phyloP scores from a whole-genome alignment of 257 asterid species.

The Cynanchum wilfordii region DNA sequence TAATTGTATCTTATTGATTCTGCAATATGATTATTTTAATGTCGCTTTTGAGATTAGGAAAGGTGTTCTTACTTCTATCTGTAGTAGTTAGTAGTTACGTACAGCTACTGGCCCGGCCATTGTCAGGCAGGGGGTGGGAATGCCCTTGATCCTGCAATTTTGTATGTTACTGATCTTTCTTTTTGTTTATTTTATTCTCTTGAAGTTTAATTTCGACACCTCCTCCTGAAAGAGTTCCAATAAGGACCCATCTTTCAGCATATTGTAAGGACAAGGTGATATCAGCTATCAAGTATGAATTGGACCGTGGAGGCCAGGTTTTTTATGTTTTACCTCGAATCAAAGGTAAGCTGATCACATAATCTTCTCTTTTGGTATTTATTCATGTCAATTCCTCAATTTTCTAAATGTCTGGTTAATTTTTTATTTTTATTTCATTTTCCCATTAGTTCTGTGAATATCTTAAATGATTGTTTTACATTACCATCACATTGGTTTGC shows the following conservation, averaged over 20 bases:
- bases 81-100: neutral
- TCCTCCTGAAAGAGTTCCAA: constrained; percentile 99
- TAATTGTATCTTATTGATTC: constrained; percentile 1
- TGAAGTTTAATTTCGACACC: constrained; percentile 90
- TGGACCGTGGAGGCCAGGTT: constrained; percentile 91
- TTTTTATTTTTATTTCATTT: too few relatives aligned
- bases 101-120: neutral
- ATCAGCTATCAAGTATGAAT: constrained; percentile 78
- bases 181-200: constrained; percentile 15
- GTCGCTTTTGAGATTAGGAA: neutral
- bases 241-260: constrained; percentile 83
- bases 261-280: constrained; percentile 60
- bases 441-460: constrained; percentile 5
- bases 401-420: neutral
- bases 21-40: neutral
- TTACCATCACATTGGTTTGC: constrained; percentile 11
- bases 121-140: neutral
- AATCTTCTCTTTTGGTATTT: neutral
- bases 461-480: neutral
- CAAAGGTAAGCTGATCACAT: constrained; percentile 47
- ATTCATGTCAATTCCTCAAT: neutral
- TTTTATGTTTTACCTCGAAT: constrained; percentile 96
- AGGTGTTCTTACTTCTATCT: neutral
- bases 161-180: neutral
- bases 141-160: neutral